Conservation (phyloP, 441 rosid species). For the Mallotus japonicus region DNA sequence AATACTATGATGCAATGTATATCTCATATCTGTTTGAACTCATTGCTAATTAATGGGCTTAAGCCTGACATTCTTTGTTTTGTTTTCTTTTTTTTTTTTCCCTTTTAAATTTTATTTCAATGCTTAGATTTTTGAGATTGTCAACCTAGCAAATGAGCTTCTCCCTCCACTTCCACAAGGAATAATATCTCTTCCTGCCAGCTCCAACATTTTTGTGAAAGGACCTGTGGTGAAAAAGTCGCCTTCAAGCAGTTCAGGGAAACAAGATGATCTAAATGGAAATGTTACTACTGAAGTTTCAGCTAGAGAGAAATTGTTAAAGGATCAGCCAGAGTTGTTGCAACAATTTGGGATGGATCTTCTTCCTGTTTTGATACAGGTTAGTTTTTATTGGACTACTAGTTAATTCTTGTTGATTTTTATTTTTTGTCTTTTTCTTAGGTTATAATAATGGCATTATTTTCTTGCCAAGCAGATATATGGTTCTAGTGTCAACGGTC, state of each 20-base stretch:
- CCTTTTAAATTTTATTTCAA: not conserved
- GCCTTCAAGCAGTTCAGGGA: constrained; percentile 63
- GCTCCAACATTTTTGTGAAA: constrained; percentile 65
- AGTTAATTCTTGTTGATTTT: not conserved
- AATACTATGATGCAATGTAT: not conserved
- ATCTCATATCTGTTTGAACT: not conserved
- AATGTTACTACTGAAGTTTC: constrained; percentile 53
- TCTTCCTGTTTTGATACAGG: constrained; percentile 98
- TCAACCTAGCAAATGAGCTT: constrained; percentile 98
- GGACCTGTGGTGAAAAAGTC: constrained; percentile 72
- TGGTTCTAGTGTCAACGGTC: constrained; percentile 96
- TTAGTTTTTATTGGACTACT: constrained; percentile 23
- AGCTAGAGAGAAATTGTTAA: constrained; percentile 79
- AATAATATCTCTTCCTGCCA: constrained; percentile 79
- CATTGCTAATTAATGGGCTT: not conserved
- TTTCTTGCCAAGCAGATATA: constrained; percentile 65
- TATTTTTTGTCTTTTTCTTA: constrained; percentile 5
- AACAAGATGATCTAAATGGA: constrained; percentile 60
- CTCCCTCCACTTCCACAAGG: constrained; percentile 97
- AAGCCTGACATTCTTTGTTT: not conserved
- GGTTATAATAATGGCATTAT: constrained; percentile 14
- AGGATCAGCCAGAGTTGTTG: constrained; percentile 92
- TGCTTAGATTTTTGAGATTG: constrained; percentile 92
- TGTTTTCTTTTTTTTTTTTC: too few species aligned
- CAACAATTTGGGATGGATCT: constrained; percentile 97